Evolutionary conservation across 192 early-diverging fungal species (phyloP), one percentile per base, ranked within the genome.

Genomic region (Dimargaris cristalligena): DNA sequence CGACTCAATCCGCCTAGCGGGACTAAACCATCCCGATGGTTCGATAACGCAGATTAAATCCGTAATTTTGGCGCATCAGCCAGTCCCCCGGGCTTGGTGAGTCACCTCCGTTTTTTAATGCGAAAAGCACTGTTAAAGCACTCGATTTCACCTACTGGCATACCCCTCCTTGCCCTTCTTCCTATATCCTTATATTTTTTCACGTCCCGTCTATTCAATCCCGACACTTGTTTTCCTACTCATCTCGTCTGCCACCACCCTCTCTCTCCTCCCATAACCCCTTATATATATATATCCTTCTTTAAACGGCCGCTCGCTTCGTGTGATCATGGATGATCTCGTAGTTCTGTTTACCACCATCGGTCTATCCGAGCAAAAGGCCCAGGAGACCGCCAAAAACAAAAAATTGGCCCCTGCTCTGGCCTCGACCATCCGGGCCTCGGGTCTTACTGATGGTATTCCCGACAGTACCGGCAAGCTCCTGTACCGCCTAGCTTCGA

Each of bases 371-470:
- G 85, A 88, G 65, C 78, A 82, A 62, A 94, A 95, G 70, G 94
- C 93, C 60, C 87, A 88, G 69, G 92, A 97, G 65, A 91, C 93
- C 0, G 88, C 85, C 33, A 83, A 80, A 57, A 99, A 99, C 78
- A 99, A 97, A 71, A 97, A 96, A 71, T 72, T 99, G 11, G 84
- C 86, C 2, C 84, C 86, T 4, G 79, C 75, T 25, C 76, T 99
- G 33, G 75, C 80, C 58, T 65, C 58, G 30, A 74, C 85, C n/a
- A 86, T 94, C 55, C 62, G 69, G 34, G 80, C 82, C 46, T 86
- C 89, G 10, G 75, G 81, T 18, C 65, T 74, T 55, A 61, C 62
- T 23, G 58, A 70, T 30, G 23, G 23, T 67, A 71, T 8, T 71
- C 71, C 32, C 28, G 79, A 85, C 62, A 58, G 70, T 3, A 69